Conservation (phyloP, 805 yeast species). For the Sungouiella blattae region DNA sequence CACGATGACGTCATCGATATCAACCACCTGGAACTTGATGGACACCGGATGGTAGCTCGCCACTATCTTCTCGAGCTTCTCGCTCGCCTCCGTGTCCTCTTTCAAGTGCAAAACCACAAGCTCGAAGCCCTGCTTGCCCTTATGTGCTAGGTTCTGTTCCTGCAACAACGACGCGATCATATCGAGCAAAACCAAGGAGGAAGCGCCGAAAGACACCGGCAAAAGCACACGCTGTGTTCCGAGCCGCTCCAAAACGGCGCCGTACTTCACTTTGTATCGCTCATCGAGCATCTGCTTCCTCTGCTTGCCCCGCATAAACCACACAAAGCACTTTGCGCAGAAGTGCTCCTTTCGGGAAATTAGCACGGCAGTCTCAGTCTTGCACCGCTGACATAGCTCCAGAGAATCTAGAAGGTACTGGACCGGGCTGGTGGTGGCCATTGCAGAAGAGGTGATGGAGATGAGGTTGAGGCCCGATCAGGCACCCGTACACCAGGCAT, state of each 20-base stretch:
- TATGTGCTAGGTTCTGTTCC: constrained; percentile 60
- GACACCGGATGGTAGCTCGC: constrained; percentile 17
- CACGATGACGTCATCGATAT: constrained; percentile 38
- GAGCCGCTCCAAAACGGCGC: constrained; percentile 30
- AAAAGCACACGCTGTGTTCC: constrained; percentile 48
- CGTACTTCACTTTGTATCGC: constrained; percentile 67
- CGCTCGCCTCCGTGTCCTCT: constrained; percentile 18
- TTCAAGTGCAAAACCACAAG: constrained; percentile 51
- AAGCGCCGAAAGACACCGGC: constrained; percentile 62
- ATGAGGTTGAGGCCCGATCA: too few relatives aligned
- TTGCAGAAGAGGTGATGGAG: too few relatives aligned
- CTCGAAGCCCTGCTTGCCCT: constrained; percentile 67
- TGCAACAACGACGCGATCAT: constrained; percentile 55
- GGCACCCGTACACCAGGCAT: too few relatives aligned
- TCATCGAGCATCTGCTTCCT: constrained; percentile 74
- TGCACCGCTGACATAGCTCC: constrained; percentile 48
- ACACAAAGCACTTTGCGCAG: constrained; percentile 64
- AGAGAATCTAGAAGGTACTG: constrained; percentile 7
- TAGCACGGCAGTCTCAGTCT: constrained; percentile 37
- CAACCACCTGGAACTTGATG: constrained; percentile 38
- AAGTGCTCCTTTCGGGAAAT: constrained; percentile 61
- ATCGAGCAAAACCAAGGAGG: constrained; percentile 68
- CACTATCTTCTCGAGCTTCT: constrained; percentile 17
- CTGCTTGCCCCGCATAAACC: constrained; percentile 75
- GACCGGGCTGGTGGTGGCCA: constrained; percentile 9